A percentile compares a stretch with the other conserved stretches of the same genome.
Conservation (phyloP, 768 basidiomycete genomes). For the Calocybe cyanea region DNA sequence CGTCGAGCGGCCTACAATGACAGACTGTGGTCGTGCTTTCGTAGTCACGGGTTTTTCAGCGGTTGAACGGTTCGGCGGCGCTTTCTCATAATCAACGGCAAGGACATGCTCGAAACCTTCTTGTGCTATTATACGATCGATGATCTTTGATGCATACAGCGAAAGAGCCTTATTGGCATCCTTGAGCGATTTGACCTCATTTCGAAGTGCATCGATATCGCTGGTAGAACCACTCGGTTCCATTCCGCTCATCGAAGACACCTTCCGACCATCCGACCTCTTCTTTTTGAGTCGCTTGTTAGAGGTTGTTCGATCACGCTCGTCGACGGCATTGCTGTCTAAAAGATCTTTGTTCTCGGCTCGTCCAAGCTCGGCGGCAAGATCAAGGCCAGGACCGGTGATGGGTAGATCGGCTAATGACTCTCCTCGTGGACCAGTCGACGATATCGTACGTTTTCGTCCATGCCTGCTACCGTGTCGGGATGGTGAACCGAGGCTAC, state of each 20-base stretch:
- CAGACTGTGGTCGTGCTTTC: conserved; percentile 62
- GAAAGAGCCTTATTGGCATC: conserved; percentile 96
- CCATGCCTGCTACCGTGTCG: conserved; percentile 38
- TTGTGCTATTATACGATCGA: conserved; percentile 93
- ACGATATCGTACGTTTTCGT: conserved; percentile 51
- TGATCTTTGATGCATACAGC: conserved; percentile 94
- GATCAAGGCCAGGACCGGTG: conserved; percentile 84
- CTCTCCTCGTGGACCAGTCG: conserved; percentile 62
- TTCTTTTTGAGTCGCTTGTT: conserved; percentile 49
- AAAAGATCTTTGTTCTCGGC: conserved; percentile 86
- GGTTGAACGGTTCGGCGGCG: conserved; percentile 38
- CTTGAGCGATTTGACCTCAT: conserved; percentile 87
- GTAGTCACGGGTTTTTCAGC: conserved; percentile 25
- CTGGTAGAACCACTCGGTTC: conserved; percentile 42
- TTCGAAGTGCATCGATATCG: conserved; percentile 72
- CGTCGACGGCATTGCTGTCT: conserved; percentile 50
- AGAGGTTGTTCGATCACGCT: conserved; percentile 41
- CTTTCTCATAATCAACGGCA: conserved; percentile 83
- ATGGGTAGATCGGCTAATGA: conserved; percentile 84
- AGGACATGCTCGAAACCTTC: conserved; percentile 97
- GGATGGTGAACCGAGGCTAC: conserved; percentile 33
- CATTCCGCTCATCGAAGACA: conserved; percentile 32
- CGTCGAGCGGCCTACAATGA: conserved; percentile 43
- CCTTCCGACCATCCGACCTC: conserved; percentile 35
- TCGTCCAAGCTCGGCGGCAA: conserved; percentile 88